Evolutionary conservation across 2,329 filamentous ascomycete genomes (phyloP).

Genomic region (Aspergillus fumigatus): DNA sequence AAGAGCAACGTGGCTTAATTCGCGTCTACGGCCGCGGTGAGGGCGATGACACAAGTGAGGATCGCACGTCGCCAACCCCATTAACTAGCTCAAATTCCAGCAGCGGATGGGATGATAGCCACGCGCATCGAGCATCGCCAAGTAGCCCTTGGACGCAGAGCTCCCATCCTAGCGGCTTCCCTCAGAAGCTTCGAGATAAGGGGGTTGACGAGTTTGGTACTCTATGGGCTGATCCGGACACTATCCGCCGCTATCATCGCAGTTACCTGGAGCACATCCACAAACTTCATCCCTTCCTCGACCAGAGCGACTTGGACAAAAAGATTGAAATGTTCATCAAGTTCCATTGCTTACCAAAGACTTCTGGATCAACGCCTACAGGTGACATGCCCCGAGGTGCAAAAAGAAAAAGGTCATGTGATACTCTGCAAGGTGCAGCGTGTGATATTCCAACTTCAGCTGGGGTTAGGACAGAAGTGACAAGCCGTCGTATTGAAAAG

Average conservation of each 20-base stretch:
- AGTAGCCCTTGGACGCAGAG: constrained; percentile 51
- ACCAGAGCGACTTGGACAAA: constrained; percentile 47
- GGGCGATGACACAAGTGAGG: constrained; percentile 58
- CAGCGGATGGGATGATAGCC: constrained; percentile 20
- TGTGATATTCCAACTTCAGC: constrained; percentile 21
- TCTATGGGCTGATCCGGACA: constrained; percentile 50
- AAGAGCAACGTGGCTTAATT: constrained; percentile 68
- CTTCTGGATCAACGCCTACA: constrained; percentile 1
- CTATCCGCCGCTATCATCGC: constrained; percentile 47
- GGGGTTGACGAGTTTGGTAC: constrained; percentile 49
- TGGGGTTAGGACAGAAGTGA: constrained; percentile 8
- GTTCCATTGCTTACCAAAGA: constrained; percentile 39
- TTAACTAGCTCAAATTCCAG: constrained; percentile 16
- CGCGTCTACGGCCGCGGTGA: constrained; percentile 76
- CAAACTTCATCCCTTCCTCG: constrained; percentile 60
- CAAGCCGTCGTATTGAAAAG: constrained; percentile 38
- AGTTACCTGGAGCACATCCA: constrained; percentile 60
- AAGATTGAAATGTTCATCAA: constrained; percentile 51
- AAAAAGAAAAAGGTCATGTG: constrained; percentile 38
- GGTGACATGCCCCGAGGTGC: constrained; percentile 25
- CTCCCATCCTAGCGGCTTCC: constrained; percentile 21
- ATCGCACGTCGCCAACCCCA: constrained; percentile 36
- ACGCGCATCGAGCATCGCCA: constrained; percentile 38
- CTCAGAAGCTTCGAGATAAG: constrained; percentile 34
- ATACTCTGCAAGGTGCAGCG: constrained; percentile 21